Percentiles rank a stretch among this genome's conserved stretches.
phyloP scores from a whole-genome alignment of 78 protist genomes.

The Dictyostelium discoideum region DNA sequence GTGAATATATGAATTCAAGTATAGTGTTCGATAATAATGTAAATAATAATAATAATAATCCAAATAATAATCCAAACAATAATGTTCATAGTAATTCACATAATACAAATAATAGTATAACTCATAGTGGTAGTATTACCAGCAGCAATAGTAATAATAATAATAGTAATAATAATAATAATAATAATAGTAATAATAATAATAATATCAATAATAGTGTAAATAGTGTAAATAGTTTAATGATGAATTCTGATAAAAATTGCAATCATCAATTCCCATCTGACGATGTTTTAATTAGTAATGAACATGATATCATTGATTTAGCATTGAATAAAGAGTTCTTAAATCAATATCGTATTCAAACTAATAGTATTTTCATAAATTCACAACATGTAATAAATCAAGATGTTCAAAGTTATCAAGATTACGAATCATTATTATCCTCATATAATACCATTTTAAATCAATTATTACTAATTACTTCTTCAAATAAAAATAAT shows the following conservation, averaged over 20 bases:
- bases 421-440: slow-evolving; percentile 18
- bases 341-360: slow-evolving; percentile 49
- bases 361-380: slow-evolving; percentile 22
- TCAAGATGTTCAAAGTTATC: slow-evolving; percentile 31
- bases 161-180: background rate
- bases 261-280: background rate
- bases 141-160: no score
- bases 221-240: background rate
- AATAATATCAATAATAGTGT: background rate
- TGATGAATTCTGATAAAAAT: background rate
- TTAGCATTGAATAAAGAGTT: slow-evolving; percentile 25
- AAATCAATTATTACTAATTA: background rate
- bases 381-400: slow-evolving; percentile 7
- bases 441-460: slow-evolving; percentile 15
- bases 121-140: background rate
- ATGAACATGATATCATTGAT: slow-evolving; percentile 49
- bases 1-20: background rate
- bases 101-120: background rate
- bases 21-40: background rate
- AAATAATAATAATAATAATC: background rate
- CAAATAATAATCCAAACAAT: background rate
- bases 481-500: background rate
- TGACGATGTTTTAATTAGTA: background rate
- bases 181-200: background rate
- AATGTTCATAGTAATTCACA: background rate